Percentiles rank a stretch among this genome's conserved stretches.
Conservation (phyloP, 192 early-diverging fungal genomes). For the Coemansia interrupta region DNA sequence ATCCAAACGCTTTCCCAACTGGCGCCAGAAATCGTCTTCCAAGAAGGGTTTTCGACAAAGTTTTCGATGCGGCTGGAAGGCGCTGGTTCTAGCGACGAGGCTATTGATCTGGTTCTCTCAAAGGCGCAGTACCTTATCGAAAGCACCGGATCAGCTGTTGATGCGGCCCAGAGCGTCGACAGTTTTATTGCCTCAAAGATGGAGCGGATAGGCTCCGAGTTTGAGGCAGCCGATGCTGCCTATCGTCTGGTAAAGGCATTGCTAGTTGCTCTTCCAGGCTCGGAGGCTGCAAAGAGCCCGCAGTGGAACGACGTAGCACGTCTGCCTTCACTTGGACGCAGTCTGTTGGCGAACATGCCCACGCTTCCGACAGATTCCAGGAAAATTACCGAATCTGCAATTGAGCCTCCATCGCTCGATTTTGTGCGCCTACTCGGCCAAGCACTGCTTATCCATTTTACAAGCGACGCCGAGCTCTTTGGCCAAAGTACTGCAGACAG, state of each 20-base stretch:
- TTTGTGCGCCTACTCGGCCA: constrained; percentile 24
- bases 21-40: constrained; percentile 38
- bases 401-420: constrained; percentile 4
- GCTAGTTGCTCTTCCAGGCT: constrained; percentile 21
- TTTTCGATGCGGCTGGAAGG: constrained; percentile 30
- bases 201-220: neutral
- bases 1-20: constrained; percentile 30
- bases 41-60: constrained; percentile 22
- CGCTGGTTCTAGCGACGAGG: constrained; percentile 25
- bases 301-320: constrained; percentile 17
- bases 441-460: constrained; percentile 22
- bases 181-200: constrained; percentile 18
- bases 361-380: neutral
- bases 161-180: constrained; percentile 30
- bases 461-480: constrained; percentile 11
- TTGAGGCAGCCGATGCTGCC: neutral
- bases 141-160: constrained; percentile 6
- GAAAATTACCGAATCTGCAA: neutral
- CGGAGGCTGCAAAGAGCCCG: constrained; percentile 9
- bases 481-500: neutral
- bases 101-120: constrained; percentile 29
- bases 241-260: constrained; percentile 10
- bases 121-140: constrained; percentile 26
- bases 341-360: constrained; percentile 8
- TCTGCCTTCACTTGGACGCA: constrained; percentile 11